Evolutionary conservation across 1,284 basidiomycete genomes (phyloP).

Genomic region (Fistulina hepatica): DNA sequence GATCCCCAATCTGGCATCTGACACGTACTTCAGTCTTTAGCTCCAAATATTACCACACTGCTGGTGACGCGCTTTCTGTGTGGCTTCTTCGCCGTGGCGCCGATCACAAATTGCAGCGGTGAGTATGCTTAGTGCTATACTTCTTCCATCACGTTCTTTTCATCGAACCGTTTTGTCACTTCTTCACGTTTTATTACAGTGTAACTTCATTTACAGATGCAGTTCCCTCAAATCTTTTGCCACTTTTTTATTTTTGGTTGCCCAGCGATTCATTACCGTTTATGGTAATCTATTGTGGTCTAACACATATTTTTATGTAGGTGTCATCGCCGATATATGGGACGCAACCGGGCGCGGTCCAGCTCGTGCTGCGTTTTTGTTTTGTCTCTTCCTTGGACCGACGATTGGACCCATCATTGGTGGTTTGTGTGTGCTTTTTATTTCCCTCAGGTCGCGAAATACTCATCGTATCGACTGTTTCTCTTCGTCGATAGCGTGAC

Average conservation of each 20-base stretch:
- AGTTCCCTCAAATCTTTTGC: too few species aligned
- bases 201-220: too few species aligned
- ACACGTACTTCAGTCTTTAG: too few species aligned
- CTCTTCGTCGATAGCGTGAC: constrained; percentile 34
- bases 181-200: too few species aligned
- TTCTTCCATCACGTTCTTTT: too few species aligned
- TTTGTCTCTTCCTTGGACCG: constrained; percentile 54
- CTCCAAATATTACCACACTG: constrained; percentile 50
- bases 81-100: constrained; percentile 57
- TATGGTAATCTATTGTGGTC: constrained; percentile 1
- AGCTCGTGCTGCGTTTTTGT: constrained; percentile 48
- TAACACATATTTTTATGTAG: constrained; percentile 15
- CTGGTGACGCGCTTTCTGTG: constrained; percentile 55
- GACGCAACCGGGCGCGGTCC: constrained; percentile 42
- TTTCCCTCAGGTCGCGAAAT: too few species aligned
- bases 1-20: too few species aligned
- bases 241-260: too few species aligned
- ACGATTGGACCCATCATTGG: constrained; percentile 48
- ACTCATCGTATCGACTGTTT: too few species aligned
- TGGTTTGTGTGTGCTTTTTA: constrained; percentile 35
- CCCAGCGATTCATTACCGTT: too few species aligned
- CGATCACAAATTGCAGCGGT: constrained; percentile 51
- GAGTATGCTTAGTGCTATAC: too few species aligned
- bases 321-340: constrained; percentile 58
- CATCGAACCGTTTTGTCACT: too few species aligned